Conservation (phyloP, 2,329 filamentous ascomycete species). For the Dactylellina leptospora region DNA sequence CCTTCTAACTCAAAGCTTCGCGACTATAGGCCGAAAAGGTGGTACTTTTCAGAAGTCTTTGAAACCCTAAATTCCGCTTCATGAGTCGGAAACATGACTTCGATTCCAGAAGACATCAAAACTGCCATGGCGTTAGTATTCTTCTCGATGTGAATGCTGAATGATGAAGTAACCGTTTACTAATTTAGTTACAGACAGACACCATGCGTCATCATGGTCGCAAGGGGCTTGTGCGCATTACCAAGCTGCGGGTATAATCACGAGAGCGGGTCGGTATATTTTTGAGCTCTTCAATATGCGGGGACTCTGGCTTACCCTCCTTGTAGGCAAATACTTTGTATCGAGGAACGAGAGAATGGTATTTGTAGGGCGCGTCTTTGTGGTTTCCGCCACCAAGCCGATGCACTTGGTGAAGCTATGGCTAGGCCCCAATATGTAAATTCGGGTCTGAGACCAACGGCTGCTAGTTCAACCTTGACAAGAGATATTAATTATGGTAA, state of each 20-base stretch:
- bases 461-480: too few species aligned
- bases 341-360: slow-evolving; percentile 1
- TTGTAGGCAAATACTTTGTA: slow-evolving; percentile 7
- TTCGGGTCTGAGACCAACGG: too few species aligned
- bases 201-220: slow-evolving; percentile 23
- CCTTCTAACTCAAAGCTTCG: too few species aligned
- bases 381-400: too few species aligned
- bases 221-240: slow-evolving; percentile 8
- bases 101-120: slow-evolving; percentile 28
- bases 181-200: slow-evolving; percentile 5
- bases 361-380: slow-evolving; percentile 13
- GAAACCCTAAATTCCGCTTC: background rate
- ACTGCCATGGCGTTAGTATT: slow-evolving; percentile 28
- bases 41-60: too few species aligned
- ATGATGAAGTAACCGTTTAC: too few species aligned
- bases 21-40: too few species aligned
- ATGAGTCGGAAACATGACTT: background rate
- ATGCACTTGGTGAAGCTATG: too few species aligned
- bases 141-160: background rate
- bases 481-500: too few species aligned
- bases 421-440: too few species aligned
- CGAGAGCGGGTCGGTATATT: background rate
- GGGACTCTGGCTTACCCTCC: too few species aligned
- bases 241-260: slow-evolving; percentile 26
- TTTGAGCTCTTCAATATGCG: too few species aligned